Evolutionary conservation across 2,329 filamentous ascomycete species (phyloP), one percentile per base, ranked within the genome.

Genomic region (Talaromyces albobiverticillius): DNA sequence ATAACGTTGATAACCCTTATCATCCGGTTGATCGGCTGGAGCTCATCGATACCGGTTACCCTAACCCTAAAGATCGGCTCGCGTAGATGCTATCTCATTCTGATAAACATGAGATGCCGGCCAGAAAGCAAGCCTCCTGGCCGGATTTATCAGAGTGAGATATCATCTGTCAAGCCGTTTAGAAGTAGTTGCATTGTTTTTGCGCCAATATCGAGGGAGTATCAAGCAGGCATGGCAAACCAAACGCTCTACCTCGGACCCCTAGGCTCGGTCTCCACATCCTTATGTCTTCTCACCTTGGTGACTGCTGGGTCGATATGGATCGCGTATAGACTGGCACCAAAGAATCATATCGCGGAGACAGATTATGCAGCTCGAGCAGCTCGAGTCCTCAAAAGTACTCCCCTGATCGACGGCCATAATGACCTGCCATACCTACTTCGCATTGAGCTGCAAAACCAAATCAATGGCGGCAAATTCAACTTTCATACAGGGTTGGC

Each of bases 321-420:
- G 48, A 51, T 51, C 26, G 48, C 38, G 5, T 51, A 49, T 49
- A 36, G 48, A 42, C 48, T 51, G 48, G 38, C 25, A 51, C 25
- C 48, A 42, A 41, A 22, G 20, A 40, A 40, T 40, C 8, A 43
- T 42, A 51, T 43, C 13, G 38, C 48, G 25, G 48, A 51, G 23
- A 45, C 45, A 20, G 51, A 54, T 26, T 54, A 54, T 36, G 46
- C 46, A 36, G 51, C 18, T 23, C 51, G 51, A 20, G 43, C 38
- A 36, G 38, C 18, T 43, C 52, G 56, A 34, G 46, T 64, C 7
- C 55, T 66, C 6, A 31, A 53, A 16, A 59, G 55, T 11, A 64
- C 60, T 10, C 63, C 62, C n/a, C 51, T 66, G 26, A 62, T 65
- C 20, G 64, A 67, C 54, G 64, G 64, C 3, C 64, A 67, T 51